Percentiles rank a stretch among this genome's conserved stretches.
phyloP scores from a whole-genome alignment of 2,329 filamentous ascomycete species.

The Aspergillus quadrilineatus region DNA sequence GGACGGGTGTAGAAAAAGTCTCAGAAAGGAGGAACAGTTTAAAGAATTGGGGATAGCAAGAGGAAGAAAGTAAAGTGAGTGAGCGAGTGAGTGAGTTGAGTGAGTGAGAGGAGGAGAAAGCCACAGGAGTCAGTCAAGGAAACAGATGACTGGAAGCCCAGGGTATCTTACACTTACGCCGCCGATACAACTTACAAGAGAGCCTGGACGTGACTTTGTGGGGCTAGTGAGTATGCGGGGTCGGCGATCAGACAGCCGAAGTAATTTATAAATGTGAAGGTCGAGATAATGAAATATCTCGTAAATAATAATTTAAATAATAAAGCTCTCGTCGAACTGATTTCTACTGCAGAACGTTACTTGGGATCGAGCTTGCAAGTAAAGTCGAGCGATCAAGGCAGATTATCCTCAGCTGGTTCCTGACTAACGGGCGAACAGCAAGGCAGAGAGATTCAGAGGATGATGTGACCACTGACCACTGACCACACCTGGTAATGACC shows the following conservation, averaged over 20 bases:
- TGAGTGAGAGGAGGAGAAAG: slow-evolving; percentile 6
- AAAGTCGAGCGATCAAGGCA: not conserved
- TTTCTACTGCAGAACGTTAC: not conserved
- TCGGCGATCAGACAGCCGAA: slow-evolving; percentile 18
- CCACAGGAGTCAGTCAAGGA: slow-evolving; percentile 11
- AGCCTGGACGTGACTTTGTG: slow-evolving; percentile 5
- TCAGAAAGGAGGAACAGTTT: slow-evolving; percentile 13
- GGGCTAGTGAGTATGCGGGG: slow-evolving; percentile 23
- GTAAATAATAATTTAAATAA: not conserved
- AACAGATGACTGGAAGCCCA: slow-evolving; percentile 4
- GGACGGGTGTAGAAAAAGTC: slow-evolving; percentile 11
- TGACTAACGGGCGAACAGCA: slow-evolving; percentile 20
- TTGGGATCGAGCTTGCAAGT: not conserved
- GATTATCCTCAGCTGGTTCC: slow-evolving; percentile 19
- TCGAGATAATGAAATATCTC: not conserved
- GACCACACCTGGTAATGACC: not conserved
- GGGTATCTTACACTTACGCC: not conserved
- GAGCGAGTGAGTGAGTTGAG: too few relatives aligned
- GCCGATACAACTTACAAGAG: not conserved
- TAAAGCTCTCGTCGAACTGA: not conserved
- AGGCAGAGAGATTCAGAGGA: slow-evolving; percentile 6
- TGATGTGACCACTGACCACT: slow-evolving; percentile 8
- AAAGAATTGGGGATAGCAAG: slow-evolving; percentile 20
- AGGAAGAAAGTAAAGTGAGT: slow-evolving; percentile 7
- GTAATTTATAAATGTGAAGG: not conserved